A percentile compares a stretch with the other conserved stretches of the same genome.
Conservation (phyloP, 2,329 filamentous ascomycete species). For the Ophiostoma pallidulum region DNA sequence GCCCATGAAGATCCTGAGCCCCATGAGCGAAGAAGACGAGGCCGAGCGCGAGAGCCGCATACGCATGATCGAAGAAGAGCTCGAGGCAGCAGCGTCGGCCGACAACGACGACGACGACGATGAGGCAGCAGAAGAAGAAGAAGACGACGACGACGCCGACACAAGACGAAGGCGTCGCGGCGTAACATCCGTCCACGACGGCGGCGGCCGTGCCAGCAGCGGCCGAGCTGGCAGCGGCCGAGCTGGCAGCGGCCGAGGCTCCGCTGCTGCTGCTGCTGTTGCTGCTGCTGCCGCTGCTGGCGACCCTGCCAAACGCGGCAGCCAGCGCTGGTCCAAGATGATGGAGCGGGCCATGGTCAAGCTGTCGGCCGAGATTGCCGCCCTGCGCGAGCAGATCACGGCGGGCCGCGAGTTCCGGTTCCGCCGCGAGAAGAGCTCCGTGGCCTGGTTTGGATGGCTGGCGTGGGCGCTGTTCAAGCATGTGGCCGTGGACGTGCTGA, state of each 20-base stretch:
- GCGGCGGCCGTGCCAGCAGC: not conserved
- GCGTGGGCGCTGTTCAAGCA: constrained; percentile 65
- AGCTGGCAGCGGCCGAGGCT: not conserved
- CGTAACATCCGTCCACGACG: not conserved
- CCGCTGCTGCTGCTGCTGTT: not conserved
- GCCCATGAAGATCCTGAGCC: constrained; percentile 64
- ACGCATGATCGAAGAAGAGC: constrained; percentile 27
- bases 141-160: constrained; percentile 30
- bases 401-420: constrained; percentile 62
- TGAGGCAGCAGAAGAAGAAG: constrained; percentile 29
- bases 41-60: constrained; percentile 46
- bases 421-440: constrained; percentile 53
- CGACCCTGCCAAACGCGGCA: constrained; percentile 26
- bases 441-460: constrained; percentile 62
- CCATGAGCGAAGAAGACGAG: constrained; percentile 77
- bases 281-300: not conserved
- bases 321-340: constrained; percentile 56
- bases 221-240: not conserved
- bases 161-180: constrained; percentile 29
- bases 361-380: constrained; percentile 86
- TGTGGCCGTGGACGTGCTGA: constrained; percentile 58
- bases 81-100: constrained; percentile 18
- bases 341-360: constrained; percentile 81
- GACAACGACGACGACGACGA: constrained; percentile 37
- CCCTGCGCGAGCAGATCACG: constrained; percentile 82